These are phyloP conservation scores for Aeminium ludgeri DNA, from an alignment of 495 filamentous ascomycete species.

Conservation along the genomic window DNA sequence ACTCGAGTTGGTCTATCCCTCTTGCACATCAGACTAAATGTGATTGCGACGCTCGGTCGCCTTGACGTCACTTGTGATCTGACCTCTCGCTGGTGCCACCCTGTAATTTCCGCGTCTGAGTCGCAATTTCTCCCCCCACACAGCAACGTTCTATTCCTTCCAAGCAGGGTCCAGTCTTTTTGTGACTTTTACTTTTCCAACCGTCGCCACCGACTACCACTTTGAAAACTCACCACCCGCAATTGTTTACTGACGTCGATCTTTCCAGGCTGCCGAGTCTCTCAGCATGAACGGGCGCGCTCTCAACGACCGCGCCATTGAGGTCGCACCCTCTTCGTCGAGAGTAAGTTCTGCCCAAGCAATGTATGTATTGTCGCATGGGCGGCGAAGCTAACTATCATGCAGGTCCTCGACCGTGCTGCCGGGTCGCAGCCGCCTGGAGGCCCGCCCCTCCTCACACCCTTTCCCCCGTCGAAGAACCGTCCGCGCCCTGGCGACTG, in stretches of 20 bases:
- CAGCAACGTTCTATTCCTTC: no score
- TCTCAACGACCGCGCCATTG: slow-evolving; percentile 95
- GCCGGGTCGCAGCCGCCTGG: slow-evolving; percentile 26
- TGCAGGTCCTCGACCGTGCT: slow-evolving; percentile 68
- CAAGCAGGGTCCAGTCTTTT: no score
- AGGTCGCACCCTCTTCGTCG: slow-evolving; percentile 91
- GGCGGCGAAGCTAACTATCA: no score
- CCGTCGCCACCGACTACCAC: not conserved
- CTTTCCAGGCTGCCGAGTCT: slow-evolving; percentile 55
- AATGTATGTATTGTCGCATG: not conserved
- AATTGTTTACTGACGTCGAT: not conserved
- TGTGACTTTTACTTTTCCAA: not conserved
- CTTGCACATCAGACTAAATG: no score
- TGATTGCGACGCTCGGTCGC: no score
- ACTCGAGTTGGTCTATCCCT: no score
- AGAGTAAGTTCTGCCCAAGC: slow-evolving; percentile 24
- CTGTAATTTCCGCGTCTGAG: not conserved
- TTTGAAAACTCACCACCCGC: no score
- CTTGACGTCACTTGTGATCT: no score
- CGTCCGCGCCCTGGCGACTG: slow-evolving; percentile 91
- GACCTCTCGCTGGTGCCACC: not conserved
- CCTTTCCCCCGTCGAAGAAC: slow-evolving; percentile 97
- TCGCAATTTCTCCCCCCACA: not conserved
- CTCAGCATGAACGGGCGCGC: slow-evolving; percentile 98
- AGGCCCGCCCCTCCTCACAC: slow-evolving; percentile 65